These are phyloP conservation scores for Naumovozyma castellii DNA, from an alignment of 805 yeast species.

Conservation along the genomic window DNA sequence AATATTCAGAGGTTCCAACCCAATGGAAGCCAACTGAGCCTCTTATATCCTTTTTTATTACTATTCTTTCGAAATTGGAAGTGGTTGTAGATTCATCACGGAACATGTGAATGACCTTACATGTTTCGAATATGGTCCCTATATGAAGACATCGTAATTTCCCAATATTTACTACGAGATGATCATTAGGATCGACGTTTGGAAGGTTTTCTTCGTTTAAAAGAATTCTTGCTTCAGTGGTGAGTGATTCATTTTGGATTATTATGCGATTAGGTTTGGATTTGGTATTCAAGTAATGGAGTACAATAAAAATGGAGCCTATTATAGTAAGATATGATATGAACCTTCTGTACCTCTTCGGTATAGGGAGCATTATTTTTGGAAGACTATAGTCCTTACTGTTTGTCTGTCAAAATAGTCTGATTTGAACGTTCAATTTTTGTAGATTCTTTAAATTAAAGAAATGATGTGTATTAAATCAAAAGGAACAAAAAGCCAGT, in stretches of 20 bases:
- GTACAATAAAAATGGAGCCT: neutral
- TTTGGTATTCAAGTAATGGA: neutral
- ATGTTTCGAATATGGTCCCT: conserved; percentile 1
- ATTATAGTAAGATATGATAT: neutral
- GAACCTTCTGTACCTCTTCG: neutral
- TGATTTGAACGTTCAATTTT: too few relatives aligned
- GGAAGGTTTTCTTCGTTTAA: conserved; percentile 1
- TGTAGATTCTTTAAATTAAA: too few relatives aligned
- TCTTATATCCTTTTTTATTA: conserved; percentile 16
- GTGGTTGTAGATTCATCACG: neutral
- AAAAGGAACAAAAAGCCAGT: too few relatives aligned
- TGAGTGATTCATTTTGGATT: neutral
- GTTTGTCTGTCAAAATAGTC: too few relatives aligned
- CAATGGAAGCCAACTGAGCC: conserved; percentile 14
- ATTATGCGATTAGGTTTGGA: neutral
- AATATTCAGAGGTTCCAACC: conserved; percentile 18
- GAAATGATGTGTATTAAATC: too few relatives aligned
- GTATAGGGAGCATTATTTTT: neutral
- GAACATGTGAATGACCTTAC: neutral
- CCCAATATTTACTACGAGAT: conserved; percentile 14
- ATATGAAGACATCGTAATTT: conserved; percentile 14
- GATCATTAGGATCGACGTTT: conserved; percentile 1
- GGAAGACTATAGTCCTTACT: neutral
- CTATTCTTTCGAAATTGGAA: neutral
- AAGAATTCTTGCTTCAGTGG: neutral